Base-by-base conservation (phyloP, 2,329 filamentous ascomycete genomes). In the Botryotinia narcissicola region DNA sequence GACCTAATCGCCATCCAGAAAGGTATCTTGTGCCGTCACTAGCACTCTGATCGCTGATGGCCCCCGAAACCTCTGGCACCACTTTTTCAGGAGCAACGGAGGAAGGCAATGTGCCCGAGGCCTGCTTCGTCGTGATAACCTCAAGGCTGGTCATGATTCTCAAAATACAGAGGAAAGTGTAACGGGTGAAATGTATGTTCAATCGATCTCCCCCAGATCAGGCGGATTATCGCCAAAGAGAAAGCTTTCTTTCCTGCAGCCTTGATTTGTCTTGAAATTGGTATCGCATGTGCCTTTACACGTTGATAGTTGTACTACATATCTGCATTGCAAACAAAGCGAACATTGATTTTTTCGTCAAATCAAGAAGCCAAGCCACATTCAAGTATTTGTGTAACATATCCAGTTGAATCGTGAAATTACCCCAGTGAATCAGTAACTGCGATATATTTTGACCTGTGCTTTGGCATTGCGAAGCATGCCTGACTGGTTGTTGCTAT, bases 1-100 rank as follows among this genome's bases (percentile, higher is more conserved):
- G 25, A 44, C 42, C n/a, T 42, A 64, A 64, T 5, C 61, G 61
- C 61, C 61, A 64, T n/a, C 61, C 61, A n/a, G 61, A 64, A 64
- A 64, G 61, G 3, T 64, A 64, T 18, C 32, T 29, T 32, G 20
- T 9, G 32, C 32, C 18, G 20, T 35, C 32, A 35, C 16, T 18
- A 32, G 54, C 54, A 59, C 29, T 10, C 20, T 20, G 54, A 20
- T 32, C 54, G 29, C 54, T 35, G 29, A 29, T 59, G 18, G 16
- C 8, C 9, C 29, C 32, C 29, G 4, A 32, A 59, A 20, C 29
- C 22, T 35, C 16, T 32, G 54, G 54, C 32, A n/a, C 29, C 16
- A 32, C 54, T 35, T 59, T 59, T 16, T 22, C 54, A 22, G 32
- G 29, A 9, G 54, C 16, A 4, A 32, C 32, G 20, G 9, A 59